phyloP scores from a whole-genome alignment of 2,329 filamentous ascomycete species.

The Aspergillus neoniger region DNA sequence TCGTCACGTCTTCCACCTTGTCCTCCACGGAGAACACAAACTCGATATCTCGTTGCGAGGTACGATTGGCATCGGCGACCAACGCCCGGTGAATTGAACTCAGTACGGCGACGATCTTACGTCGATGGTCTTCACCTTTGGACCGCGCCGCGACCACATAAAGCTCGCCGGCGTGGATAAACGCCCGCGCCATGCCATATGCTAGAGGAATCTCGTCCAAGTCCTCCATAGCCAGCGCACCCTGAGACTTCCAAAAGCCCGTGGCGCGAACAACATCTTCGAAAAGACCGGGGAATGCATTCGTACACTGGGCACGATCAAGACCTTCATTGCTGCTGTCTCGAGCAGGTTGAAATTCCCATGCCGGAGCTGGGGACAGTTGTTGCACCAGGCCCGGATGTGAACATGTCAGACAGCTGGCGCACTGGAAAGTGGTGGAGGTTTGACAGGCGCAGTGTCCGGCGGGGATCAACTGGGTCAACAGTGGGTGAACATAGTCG shows the following conservation, averaged over 20 bases:
- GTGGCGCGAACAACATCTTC: conserved; percentile 37
- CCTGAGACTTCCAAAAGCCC: conserved; percentile 31
- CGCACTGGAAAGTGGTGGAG: conserved; percentile 43
- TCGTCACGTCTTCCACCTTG: conserved; percentile 47
- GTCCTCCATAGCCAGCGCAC: conserved; percentile 28
- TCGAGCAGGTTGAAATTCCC: conserved; percentile 36
- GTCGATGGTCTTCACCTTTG: conserved; percentile 40
- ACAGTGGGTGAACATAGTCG: conserved; percentile 38
- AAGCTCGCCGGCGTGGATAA: conserved; percentile 36
- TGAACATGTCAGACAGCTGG: conserved; percentile 36
- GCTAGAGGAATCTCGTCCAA: conserved; percentile 32
- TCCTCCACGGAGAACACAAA: conserved; percentile 50
- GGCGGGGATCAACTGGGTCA: conserved; percentile 43
- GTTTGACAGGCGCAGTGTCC: conserved; percentile 42
- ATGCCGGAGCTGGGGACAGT: conserved; percentile 19
- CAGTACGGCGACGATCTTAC: conserved; percentile 45
- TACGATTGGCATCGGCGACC: conserved; percentile 37
- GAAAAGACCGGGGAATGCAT: conserved; percentile 40
- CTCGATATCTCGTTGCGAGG: conserved; percentile 46
- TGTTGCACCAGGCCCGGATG: conserved; percentile 9
- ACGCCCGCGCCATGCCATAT: conserved; percentile 38
- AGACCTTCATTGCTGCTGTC: conserved; percentile 37
- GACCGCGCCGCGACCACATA: conserved; percentile 34
- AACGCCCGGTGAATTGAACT: conserved; percentile 54
- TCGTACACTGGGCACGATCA: conserved; percentile 30